Evolutionary conservation across 805 yeast genomes (phyloP).

Genomic region (Lipomyces starkeyi): DNA sequence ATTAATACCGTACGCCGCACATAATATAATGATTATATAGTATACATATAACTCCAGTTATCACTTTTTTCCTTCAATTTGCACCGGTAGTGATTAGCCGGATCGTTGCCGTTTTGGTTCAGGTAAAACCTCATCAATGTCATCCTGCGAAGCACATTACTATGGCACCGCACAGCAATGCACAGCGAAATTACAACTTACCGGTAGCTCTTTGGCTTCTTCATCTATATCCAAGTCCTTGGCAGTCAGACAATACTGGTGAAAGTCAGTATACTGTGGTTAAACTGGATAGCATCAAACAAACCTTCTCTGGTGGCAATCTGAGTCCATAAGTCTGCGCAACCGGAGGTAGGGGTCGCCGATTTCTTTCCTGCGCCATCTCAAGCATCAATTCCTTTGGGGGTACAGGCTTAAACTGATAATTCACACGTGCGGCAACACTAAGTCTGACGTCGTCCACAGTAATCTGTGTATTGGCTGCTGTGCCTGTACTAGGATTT

Average conservation of each 20-base stretch:
- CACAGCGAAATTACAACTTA: background rate
- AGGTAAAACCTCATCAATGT: constrained; percentile 13
- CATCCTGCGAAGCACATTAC: constrained; percentile 5
- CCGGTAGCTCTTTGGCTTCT: constrained; percentile 46
- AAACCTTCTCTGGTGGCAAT: constrained; percentile 83
- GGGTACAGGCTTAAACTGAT: constrained; percentile 94
- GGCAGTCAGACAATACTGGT: constrained; percentile 78
- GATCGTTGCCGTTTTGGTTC: constrained; percentile 17
- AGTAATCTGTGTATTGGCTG: constrained; percentile 52
- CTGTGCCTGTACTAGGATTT: constrained; percentile 31
- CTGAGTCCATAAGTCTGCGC: constrained; percentile 82
- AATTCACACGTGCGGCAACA: constrained; percentile 90
- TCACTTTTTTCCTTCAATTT: background rate
- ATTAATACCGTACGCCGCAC: background rate
- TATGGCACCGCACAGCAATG: background rate
- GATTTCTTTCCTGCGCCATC: constrained; percentile 89
- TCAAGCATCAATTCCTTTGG: constrained; percentile 92
- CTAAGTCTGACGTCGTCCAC: constrained; percentile 93
- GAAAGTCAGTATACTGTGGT: background rate
- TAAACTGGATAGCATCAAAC: background rate
- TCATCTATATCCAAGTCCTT: constrained; percentile 72
- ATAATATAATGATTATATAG: background rate
- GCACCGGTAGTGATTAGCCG: background rate
- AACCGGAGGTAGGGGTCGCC: constrained; percentile 87
- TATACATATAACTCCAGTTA: background rate